Percentiles rank a stretch among this genome's conserved stretches.
phyloP scores from a whole-genome alignment of 2,329 filamentous ascomycete genomes.

The Beauveria varroae region DNA sequence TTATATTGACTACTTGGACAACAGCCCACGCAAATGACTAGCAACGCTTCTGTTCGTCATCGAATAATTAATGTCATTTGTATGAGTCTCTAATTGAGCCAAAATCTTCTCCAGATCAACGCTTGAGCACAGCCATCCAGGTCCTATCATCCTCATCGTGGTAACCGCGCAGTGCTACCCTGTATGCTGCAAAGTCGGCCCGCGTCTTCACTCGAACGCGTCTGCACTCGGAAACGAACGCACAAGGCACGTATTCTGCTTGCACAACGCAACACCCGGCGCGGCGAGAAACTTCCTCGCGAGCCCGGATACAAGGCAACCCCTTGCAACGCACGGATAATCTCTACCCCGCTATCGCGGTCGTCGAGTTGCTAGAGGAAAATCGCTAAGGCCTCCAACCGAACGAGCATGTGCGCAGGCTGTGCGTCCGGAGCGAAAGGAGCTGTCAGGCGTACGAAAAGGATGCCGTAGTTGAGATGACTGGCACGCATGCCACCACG shows the following conservation, averaged over 20 bases:
- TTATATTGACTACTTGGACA: too few relatives aligned
- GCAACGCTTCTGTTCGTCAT: too few relatives aligned
- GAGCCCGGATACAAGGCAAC: not conserved
- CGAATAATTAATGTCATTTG: too few relatives aligned
- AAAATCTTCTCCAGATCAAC: not conserved
- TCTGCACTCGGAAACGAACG: too few relatives aligned
- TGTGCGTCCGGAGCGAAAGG: not conserved
- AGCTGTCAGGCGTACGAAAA: not conserved
- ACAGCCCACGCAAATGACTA: too few relatives aligned
- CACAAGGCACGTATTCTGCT: too few relatives aligned
- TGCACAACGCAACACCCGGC: too few relatives aligned
- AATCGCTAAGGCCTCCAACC: not conserved
- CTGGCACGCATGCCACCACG: not conserved
- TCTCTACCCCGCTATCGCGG: not conserved
- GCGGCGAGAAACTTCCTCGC: too few relatives aligned
- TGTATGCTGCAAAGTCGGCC: not conserved
- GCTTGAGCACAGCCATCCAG: not conserved
- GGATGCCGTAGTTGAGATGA: not conserved
- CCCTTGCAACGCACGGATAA: not conserved
- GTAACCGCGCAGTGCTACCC: not conserved
- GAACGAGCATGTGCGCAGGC: not conserved
- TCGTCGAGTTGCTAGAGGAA: not conserved
- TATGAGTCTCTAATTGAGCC: not conserved
- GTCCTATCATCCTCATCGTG: not conserved
- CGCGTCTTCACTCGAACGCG: too few relatives aligned